Evolutionary conservation across 441 rosid genomes (phyloP).

Genomic region (Aquilaria agallochum): DNA sequence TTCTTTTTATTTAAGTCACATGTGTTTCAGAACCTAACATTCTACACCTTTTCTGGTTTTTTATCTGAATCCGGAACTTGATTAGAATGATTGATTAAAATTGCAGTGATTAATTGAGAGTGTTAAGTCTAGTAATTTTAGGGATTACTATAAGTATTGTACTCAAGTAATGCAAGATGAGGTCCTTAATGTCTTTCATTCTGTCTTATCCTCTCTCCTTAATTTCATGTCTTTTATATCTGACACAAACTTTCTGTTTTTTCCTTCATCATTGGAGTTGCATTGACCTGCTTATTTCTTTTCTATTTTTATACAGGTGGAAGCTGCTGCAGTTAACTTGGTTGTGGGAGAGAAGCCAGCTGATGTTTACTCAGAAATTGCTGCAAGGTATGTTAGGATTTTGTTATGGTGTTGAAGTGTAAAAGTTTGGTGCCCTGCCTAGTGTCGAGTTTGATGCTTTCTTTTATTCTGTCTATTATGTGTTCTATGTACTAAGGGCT

Average conservation of each 20-base stretch:
- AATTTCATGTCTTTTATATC: background rate
- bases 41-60: no score
- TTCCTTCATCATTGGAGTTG: constrained; percentile 10
- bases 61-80: no score
- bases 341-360: constrained; percentile 82
- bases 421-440: constrained; percentile 2
- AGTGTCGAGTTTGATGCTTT: constrained; percentile 5
- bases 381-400: constrained; percentile 55
- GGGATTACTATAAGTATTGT: no score
- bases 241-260: background rate
- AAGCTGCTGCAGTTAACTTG: constrained; percentile 96
- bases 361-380: constrained; percentile 95
- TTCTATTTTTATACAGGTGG: constrained; percentile 53
- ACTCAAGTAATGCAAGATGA: no score
- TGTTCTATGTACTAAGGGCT: no score
- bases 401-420: constrained; percentile 1
- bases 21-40: no score
- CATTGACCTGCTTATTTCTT: constrained; percentile 12
- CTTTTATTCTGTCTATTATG: background rate
- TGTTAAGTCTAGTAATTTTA: no score
- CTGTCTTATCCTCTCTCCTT: background rate
- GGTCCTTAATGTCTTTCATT: no score
- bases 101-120: no score
- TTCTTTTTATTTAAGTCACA: no score
- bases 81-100: no score